Percentiles rank a stretch among this genome's conserved stretches.
phyloP scores from a whole-genome alignment of 2,329 filamentous ascomycete genomes.

The Alternaria arborescens region DNA sequence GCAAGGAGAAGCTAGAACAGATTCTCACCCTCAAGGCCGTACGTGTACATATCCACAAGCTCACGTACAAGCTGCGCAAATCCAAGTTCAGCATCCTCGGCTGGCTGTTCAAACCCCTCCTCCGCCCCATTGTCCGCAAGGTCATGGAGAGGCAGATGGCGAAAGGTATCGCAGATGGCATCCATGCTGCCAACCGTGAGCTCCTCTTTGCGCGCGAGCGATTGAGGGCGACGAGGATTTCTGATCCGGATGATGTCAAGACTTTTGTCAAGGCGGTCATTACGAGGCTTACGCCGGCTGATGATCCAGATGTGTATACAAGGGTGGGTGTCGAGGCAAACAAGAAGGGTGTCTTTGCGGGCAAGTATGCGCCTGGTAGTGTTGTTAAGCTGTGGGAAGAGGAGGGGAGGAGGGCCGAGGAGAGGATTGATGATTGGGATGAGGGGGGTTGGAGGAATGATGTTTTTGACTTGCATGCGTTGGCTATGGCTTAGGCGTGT shows the following conservation, averaged over 20 bases:
- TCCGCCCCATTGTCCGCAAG: conserved; percentile 81
- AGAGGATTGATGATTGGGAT: conserved; percentile 78
- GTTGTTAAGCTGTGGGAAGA: conserved; percentile 90
- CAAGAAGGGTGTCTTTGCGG: conserved; percentile 74
- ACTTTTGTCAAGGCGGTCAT: conserved; percentile 85
- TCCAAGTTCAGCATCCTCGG: conserved; percentile 79
- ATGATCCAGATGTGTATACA: conserved; percentile 79
- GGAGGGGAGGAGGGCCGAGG: conserved; percentile 73
- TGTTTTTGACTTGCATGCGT: conserved; percentile 71
- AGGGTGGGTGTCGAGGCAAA: conserved; percentile 73
- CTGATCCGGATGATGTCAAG: conserved; percentile 77
- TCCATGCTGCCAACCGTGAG: conserved; percentile 82
- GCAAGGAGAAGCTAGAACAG: conserved; percentile 78
- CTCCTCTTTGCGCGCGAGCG: conserved; percentile 86
- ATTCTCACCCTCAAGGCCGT: conserved; percentile 81
- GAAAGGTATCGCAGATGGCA: conserved; percentile 71
- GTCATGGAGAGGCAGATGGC: conserved; percentile 82
- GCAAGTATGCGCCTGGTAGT: conserved; percentile 87
- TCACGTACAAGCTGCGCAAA: conserved; percentile 78
- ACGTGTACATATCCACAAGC: conserved; percentile 83
- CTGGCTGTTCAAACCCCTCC: conserved; percentile 84
- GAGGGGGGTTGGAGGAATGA: conserved; percentile 82
- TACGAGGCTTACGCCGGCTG: conserved; percentile 74
- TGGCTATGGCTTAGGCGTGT: conserved; percentile 30
- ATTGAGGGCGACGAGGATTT: conserved; percentile 83